phyloP scores from a whole-genome alignment of 1,284 basidiomycete species.

The Fistulina hepatica region DNA sequence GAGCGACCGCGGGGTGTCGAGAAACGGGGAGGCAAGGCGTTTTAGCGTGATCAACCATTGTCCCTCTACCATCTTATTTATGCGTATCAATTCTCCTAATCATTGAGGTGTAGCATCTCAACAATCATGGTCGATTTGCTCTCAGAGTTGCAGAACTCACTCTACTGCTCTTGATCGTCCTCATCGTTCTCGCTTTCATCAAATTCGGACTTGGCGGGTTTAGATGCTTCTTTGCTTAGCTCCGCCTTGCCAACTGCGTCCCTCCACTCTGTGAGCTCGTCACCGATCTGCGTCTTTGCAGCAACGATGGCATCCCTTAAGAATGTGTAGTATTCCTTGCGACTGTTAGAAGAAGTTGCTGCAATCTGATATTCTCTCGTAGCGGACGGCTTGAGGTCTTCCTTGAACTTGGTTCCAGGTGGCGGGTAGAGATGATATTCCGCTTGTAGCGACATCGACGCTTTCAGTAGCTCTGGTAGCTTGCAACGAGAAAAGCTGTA shows the following conservation, averaged over 20 bases:
- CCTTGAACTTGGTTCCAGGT: conserved; percentile 34
- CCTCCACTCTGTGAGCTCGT: conserved; percentile 58
- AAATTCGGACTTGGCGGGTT: conserved; percentile 2
- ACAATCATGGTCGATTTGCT: no score
- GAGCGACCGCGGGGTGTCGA: conserved; percentile 83
- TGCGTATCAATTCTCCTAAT: no score
- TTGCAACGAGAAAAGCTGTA: no score
- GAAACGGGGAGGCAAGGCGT: no score
- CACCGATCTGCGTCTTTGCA: conserved; percentile 43
- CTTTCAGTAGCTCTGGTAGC: no score
- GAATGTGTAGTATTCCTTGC: conserved; percentile 42
- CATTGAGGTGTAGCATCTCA: no score
- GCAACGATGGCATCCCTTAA: conserved; percentile 38
- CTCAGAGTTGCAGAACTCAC: conserved; percentile 4
- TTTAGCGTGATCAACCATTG: no score
- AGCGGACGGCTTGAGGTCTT: conserved; percentile 12
- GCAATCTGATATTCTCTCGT: conserved; percentile 6
- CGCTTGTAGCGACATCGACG: no score
- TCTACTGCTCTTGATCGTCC: conserved; percentile 8
- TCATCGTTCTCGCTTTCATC: conserved; percentile 10
- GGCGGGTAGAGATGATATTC: no score
- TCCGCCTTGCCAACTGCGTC: conserved; percentile 55
- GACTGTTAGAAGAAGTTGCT: no score
- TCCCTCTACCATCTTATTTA: no score
- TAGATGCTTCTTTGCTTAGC: conserved; percentile 26